Evolutionary conservation across 345 rosid species (phyloP), one percentile per base, ranked within the genome.

Genomic region (Cardamine occulta): DNA sequence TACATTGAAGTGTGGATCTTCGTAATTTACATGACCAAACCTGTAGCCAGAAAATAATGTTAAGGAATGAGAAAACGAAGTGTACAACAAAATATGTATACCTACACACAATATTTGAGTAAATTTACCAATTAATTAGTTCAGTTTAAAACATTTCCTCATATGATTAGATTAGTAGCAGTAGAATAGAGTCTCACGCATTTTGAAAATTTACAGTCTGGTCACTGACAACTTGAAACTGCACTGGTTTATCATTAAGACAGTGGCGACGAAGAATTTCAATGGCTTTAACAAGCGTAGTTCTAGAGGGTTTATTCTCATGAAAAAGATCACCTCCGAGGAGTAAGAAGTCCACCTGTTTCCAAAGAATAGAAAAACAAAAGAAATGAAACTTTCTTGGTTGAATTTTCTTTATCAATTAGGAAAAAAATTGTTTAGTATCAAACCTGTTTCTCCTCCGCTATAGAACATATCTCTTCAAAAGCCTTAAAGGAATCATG

Each of bases 271-370:
- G 99, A 19, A 95, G 99, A 84, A 92, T 95, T 84, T 95, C 99
- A 74, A 92, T 95, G 74, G 96, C 85, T 86, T 87, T 95, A 26
- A 95, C 96, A 51, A 95, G 84, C 68, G 98, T 95, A 8, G 97
- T 76, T 85, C 99, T 84, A 14, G 99, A 95, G 69, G 99, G 99
- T 84, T 92, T 95, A 75, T 95, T 92, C 87, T 95, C 99, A 77
- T 95, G 99, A 80, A 92, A 95, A 79, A 95, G 98, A 80, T 95
- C 99, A 28, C 99, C 99, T 61, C 98, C 99, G 3, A 95, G 89
- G 51, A 95, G 96, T 60, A 95, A 56, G 73, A 95, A 88, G 80
- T 92, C 99, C 76, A 92, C 99, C 98, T 94, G 80, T 74, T 48
- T 63, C 31, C 68, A 63, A 60, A 67, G 32, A 34, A 29, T 40